Conservation (phyloP, 192 early-diverging fungal species). For the Chytriomyces sp. region DNA sequence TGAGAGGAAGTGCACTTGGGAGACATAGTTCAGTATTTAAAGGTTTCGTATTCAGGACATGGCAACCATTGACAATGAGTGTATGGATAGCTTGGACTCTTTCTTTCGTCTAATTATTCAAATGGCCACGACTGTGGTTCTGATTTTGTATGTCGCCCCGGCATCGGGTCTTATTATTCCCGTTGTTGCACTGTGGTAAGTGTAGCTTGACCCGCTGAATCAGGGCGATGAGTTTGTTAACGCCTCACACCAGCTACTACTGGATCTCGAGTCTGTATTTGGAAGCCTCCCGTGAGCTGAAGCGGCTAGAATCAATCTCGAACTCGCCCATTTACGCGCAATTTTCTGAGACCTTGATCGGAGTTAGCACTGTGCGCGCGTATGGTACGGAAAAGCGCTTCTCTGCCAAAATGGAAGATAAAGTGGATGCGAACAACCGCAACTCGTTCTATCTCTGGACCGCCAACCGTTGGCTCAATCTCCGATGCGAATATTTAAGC, state of each 20-base stretch:
- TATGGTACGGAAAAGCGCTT: conserved; percentile 42
- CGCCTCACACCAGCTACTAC: conserved; percentile 49
- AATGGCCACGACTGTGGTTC: conserved; percentile 15
- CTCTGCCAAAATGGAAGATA: conserved; percentile 35
- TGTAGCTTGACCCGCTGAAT: conserved; percentile 37
- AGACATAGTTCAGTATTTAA: not conserved
- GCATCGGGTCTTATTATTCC: conserved; percentile 28
- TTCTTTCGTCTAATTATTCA: conserved; percentile 30
- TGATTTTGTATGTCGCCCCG: conserved; percentile 59
- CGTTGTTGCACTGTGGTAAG: conserved; percentile 58
- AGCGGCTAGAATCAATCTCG: conserved; percentile 80
- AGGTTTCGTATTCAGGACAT: conserved; percentile 31
- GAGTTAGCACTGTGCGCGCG: conserved; percentile 48
- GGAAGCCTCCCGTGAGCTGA: conserved; percentile 80
- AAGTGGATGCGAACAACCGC: conserved; percentile 72
- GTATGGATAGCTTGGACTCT: conserved; percentile 30
- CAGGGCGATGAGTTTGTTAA: not conserved
- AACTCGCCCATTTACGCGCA: conserved; percentile 77
- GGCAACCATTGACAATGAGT: conserved; percentile 34
- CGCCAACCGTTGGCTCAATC: conserved; percentile 59
- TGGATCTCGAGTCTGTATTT: conserved; percentile 75
- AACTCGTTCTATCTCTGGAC: conserved; percentile 83
- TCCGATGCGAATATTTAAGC: conserved; percentile 17
- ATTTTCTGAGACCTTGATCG: conserved; percentile 72
- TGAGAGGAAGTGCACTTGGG: conserved; percentile 27